Evolutionary conservation across 306 rosid genomes (phyloP).

Genomic region (Inga oerstediana): DNA sequence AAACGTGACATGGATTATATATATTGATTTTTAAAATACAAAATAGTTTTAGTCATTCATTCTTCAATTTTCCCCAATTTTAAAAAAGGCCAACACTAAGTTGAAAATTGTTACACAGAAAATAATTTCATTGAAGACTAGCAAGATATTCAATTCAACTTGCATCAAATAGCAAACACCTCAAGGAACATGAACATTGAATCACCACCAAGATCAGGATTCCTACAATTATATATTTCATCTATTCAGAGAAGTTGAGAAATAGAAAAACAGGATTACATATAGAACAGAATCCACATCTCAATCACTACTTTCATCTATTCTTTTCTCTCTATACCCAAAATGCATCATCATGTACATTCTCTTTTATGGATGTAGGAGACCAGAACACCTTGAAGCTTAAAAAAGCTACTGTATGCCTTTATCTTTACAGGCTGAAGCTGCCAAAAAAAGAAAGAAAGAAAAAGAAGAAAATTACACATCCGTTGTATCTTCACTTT

Average conservation of each 20-base stretch:
- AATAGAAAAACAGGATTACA: background rate
- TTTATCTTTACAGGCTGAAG: conserved; percentile 56
- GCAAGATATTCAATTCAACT: background rate
- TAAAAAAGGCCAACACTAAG: background rate
- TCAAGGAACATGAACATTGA: background rate
- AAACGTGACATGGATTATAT: too few relatives aligned
- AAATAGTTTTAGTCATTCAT: background rate
- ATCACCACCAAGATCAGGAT: background rate
- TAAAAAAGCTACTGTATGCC: conserved; percentile 38
- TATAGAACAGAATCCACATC: background rate
- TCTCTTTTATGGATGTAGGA: background rate
- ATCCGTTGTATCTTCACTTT: background rate
- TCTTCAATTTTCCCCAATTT: background rate
- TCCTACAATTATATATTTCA: background rate
- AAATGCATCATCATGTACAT: background rate
- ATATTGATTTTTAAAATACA: too few relatives aligned
- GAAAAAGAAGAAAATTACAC: background rate
- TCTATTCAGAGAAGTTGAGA: background rate
- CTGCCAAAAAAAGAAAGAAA: conserved; percentile 31
- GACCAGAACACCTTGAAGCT: background rate
- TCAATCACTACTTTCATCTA: background rate
- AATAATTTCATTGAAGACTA: too few relatives aligned
- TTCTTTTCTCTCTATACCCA: background rate
- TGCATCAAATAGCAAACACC: background rate
- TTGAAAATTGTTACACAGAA: background rate